A percentile compares a stretch with the other conserved stretches of the same genome.
phyloP scores from a whole-genome alignment of 2,329 filamentous ascomycete species.

The Aspergillus sp. region DNA sequence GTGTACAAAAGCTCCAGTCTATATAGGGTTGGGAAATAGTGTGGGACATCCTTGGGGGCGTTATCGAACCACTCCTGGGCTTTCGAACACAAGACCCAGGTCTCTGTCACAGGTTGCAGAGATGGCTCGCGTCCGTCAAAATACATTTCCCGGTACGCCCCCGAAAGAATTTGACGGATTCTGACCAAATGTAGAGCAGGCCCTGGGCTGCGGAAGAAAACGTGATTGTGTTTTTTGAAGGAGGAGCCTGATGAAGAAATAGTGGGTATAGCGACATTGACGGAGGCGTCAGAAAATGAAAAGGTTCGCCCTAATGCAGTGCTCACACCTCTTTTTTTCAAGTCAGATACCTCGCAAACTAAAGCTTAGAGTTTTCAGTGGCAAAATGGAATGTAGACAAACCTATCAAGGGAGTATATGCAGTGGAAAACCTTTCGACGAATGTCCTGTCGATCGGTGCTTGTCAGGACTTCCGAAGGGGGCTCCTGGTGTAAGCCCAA shows the following conservation, averaged over 20 bases:
- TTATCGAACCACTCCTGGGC: conserved; percentile 71
- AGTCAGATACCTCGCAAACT: conserved; percentile 2
- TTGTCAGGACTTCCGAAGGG: conserved; percentile 61
- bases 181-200: conserved; percentile 74
- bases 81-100: conserved; percentile 49
- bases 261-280: conserved; percentile 71
- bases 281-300: conserved; percentile 87
- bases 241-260: conserved; percentile 43
- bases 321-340: conserved; percentile 64
- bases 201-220: conserved; percentile 57
- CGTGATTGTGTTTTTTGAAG: conserved; percentile 33
- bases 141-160: conserved; percentile 85
- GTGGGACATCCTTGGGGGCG: conserved; percentile 62
- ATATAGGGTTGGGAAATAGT: conserved; percentile 69
- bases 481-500: conserved; percentile 91
- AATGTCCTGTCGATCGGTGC: conserved; percentile 67
- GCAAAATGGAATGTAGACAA: conserved; percentile 16
- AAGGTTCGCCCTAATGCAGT: conserved; percentile 84
- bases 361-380: neutral
- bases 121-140: conserved; percentile 69
- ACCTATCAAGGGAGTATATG: conserved; percentile 86
- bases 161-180: conserved; percentile 78
- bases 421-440: conserved; percentile 84
- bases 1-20: conserved; percentile 87
- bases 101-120: conserved; percentile 54